Base-by-base conservation (phyloP, 1,139 yeast species). In the Saccharomyces hybrid region DNA sequence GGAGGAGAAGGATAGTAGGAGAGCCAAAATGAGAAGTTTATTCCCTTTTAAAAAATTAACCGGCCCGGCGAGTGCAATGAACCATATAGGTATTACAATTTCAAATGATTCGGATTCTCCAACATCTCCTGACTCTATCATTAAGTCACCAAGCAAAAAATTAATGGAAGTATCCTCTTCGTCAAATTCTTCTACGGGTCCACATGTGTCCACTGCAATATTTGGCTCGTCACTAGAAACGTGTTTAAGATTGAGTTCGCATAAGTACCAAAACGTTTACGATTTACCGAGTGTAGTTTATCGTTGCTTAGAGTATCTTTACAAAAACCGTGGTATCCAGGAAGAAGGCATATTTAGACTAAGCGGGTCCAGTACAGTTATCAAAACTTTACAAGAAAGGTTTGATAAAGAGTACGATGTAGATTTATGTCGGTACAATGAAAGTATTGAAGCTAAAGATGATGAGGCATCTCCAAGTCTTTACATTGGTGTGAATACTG, bases 291-390 rank as follows among this genome's bases (percentile, higher is more conserved):
- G 93, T 49, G 82, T 93, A 9, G 80, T 89, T 25, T 86, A 74
- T 64, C 75, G 96, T 57, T 89, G 97, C 65, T 69, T 93, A 48
- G 88, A 83, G 57, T 86, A 79, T 62, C 75, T 93, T 51, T 78
- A 80, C 53, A 78, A 76, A 50, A 79, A 84, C 25, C 83, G 87
- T 9, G 97, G 96, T 0, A 75, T 86, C 20, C 81, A 80, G 59
- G 96, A 89, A 69, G 97, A 91, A 67, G 99, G 99, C 3, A 81
- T 93, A 1, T 93, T 93, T 73, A 77, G 99, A 59, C 75, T 91
- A 55, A 88, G 95, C 70, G 99, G 99, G 2, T 87, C 96, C 34
- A 88, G 93, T 53, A 80, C 91, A 0, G 78, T 85, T 50, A 88
- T 93, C 27, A 80, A 88, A 56, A 80, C 78, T 46, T 76, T 93